Conservation (phyloP, 768 basidiomycete genomes). For the Xanthoconium purpureum region DNA sequence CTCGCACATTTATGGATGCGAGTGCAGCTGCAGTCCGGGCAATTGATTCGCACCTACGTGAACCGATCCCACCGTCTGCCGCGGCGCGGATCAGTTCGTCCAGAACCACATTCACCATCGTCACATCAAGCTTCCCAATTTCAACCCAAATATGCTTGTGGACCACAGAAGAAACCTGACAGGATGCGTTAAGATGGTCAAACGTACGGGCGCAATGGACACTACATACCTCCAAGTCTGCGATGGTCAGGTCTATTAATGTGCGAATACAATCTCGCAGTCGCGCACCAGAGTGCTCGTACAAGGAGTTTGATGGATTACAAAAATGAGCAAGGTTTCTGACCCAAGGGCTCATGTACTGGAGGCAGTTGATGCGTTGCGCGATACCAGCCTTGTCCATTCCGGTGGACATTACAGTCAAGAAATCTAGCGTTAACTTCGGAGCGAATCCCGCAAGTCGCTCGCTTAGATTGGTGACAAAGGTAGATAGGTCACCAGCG, state of each 20-base stretch:
- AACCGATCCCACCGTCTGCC: constrained; percentile 78
- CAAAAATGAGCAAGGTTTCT: constrained; percentile 71
- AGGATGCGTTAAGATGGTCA: constrained; percentile 3
- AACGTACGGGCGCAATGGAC: neutral
- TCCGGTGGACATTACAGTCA: constrained; percentile 75
- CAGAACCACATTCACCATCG: constrained; percentile 66
- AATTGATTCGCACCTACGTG: constrained; percentile 70
- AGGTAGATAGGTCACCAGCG: constrained; percentile 61
- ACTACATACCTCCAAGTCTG: constrained; percentile 66
- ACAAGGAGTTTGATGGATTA: constrained; percentile 64
- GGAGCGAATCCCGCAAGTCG: constrained; percentile 71
- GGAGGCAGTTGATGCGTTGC: constrained; percentile 69
- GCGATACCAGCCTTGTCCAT: constrained; percentile 46
- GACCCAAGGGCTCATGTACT: constrained; percentile 88
- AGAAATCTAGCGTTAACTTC: constrained; percentile 81
- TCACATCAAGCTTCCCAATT: constrained; percentile 64
- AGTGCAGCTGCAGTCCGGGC: constrained; percentile 70
- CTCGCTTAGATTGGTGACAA: constrained; percentile 66
- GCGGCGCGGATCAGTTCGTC: constrained; percentile 81
- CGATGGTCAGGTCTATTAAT: constrained; percentile 69
- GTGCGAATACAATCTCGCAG: constrained; percentile 80
- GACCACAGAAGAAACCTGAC: constrained; percentile 59
- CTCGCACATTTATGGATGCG: constrained; percentile 74
- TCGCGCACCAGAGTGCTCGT: constrained; percentile 68
- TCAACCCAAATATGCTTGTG: constrained; percentile 79